A percentile compares a stretch with the other conserved stretches of the same genome.
These are phyloP conservation scores for Nakazawaea peltata DNA, from an alignment of 805 yeast genomes.

Conservation along the genomic window DNA sequence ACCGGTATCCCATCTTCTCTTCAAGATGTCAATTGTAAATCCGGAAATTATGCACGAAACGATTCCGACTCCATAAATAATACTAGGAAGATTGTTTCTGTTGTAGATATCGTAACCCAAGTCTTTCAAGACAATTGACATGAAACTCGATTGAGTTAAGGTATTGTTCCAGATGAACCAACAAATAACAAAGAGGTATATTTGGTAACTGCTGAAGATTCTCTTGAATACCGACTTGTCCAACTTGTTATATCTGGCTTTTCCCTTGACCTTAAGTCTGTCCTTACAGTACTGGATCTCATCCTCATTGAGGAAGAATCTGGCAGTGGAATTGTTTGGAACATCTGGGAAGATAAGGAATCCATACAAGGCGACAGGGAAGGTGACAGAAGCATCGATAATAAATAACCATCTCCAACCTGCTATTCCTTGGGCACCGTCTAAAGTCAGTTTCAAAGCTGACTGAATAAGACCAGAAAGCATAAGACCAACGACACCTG, in stretches of 20 bases:
- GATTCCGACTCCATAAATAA: slow-evolving; percentile 49
- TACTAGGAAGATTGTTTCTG: slow-evolving; percentile 31
- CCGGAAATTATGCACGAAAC: slow-evolving; percentile 36
- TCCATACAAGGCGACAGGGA: slow-evolving; percentile 26
- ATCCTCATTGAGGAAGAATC: slow-evolving; percentile 38
- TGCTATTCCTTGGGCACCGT: slow-evolving; percentile 36
- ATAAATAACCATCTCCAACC: slow-evolving; percentile 53
- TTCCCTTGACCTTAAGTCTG: slow-evolving; percentile 20
- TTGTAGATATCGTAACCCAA: slow-evolving; percentile 52
- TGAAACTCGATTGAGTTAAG: slow-evolving; percentile 52
- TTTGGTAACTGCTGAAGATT: slow-evolving; percentile 47
- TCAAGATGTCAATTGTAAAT: slow-evolving; percentile 42
- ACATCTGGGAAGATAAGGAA: slow-evolving; percentile 49
- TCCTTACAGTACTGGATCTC: slow-evolving; percentile 43
- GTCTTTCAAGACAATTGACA: slow-evolving; percentile 44
- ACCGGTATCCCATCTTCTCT: slow-evolving; percentile 48
- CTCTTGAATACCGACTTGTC: slow-evolving; percentile 41
- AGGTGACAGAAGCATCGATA: slow-evolving; percentile 39
- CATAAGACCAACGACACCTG: slow-evolving; percentile 53
- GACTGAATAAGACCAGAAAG: slow-evolving; percentile 49
- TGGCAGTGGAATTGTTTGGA: slow-evolving; percentile 42
- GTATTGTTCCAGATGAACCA: slow-evolving; percentile 42
- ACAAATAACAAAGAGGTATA: slow-evolving; percentile 42
- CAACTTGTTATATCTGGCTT: slow-evolving; percentile 23
- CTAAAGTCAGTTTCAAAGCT: slow-evolving; percentile 20